These are phyloP conservation scores for Picochlorum sp. DNA, from an alignment of 139 green algal species.

Conservation along the genomic window DNA sequence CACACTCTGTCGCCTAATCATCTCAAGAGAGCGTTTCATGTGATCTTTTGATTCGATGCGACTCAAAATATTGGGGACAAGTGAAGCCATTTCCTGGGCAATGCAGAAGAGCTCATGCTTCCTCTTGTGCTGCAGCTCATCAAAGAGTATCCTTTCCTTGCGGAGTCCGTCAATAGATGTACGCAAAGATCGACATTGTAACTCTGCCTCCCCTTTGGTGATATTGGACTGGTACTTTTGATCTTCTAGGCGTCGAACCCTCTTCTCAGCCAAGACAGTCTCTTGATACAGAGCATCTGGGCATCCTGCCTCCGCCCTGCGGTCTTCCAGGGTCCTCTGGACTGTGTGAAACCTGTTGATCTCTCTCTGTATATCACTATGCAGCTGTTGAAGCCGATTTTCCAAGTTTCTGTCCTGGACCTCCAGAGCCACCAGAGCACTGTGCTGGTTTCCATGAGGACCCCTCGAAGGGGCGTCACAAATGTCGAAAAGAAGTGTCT, in stretches of 20 bases:
- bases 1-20: no score
- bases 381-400: constrained; percentile 53
- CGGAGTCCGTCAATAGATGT: constrained; percentile 76
- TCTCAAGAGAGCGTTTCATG: no score
- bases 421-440: constrained; percentile 43
- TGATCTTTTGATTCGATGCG: not conserved
- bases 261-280: constrained; percentile 43
- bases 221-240: constrained; percentile 53
- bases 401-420: constrained; percentile 77
- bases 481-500: no score
- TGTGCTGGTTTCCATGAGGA: no score
- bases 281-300: constrained; percentile 59
- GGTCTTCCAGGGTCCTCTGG: constrained; percentile 23
- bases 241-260: constrained; percentile 76
- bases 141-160: constrained; percentile 79
- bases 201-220: not conserved
- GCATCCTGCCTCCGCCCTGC: constrained; percentile 66
- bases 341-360: constrained; percentile 1
- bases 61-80: not conserved
- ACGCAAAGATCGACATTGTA: constrained; percentile 35
- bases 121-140: constrained; percentile 74
- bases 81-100: not conserved
- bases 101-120: constrained; percentile 51
- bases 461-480: no score
- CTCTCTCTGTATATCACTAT: not conserved